phyloP scores from a whole-genome alignment of 352 stramenopile species.

The Phytophthora pinifolia region DNA sequence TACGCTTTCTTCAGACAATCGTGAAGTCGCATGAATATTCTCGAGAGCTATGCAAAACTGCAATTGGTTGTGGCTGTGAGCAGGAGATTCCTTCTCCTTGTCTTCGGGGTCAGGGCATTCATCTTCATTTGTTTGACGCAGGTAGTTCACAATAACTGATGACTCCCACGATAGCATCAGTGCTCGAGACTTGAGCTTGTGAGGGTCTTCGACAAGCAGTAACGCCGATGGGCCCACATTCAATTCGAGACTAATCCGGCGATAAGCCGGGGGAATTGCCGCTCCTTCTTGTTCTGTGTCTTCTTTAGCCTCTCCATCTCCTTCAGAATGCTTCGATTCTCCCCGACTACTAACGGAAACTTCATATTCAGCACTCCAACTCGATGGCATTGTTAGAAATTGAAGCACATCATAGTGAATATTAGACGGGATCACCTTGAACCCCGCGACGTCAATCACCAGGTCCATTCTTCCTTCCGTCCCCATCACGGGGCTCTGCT shows the following conservation, averaged over 20 bases:
- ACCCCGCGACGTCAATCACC: conserved; percentile 68
- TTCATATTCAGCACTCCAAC: conserved; percentile 28
- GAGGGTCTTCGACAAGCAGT: conserved; percentile 73
- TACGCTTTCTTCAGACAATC: conserved; percentile 72
- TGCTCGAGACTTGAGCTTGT: conserved; percentile 65
- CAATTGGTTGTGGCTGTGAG: conserved; percentile 50
- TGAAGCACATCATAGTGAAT: conserved; percentile 78
- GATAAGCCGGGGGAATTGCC: conserved; percentile 33
- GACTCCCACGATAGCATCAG: conserved; percentile 86
- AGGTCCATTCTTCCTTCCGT: conserved; percentile 61
- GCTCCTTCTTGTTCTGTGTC: conserved; percentile 10
- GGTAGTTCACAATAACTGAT: conserved; percentile 57
- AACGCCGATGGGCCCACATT: conserved; percentile 67
- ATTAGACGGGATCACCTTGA: conserved; percentile 81
- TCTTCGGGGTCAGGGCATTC: conserved; percentile 23
- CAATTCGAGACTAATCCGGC: conserved; percentile 53
- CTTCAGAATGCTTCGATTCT: conserved; percentile 7
- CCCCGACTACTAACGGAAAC: conserved; percentile 24
- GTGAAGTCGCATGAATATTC: conserved; percentile 76
- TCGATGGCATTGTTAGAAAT: conserved; percentile 51
- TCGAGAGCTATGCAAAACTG: conserved; percentile 60
- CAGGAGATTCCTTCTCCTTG: conserved; percentile 19
- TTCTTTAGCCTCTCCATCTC: background rate
- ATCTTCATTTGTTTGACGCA: conserved; percentile 47
- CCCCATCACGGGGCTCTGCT: conserved; percentile 16